These are phyloP conservation scores for Podospora didyma DNA, from an alignment of 495 filamentous ascomycete genomes.

Conservation along the genomic window DNA sequence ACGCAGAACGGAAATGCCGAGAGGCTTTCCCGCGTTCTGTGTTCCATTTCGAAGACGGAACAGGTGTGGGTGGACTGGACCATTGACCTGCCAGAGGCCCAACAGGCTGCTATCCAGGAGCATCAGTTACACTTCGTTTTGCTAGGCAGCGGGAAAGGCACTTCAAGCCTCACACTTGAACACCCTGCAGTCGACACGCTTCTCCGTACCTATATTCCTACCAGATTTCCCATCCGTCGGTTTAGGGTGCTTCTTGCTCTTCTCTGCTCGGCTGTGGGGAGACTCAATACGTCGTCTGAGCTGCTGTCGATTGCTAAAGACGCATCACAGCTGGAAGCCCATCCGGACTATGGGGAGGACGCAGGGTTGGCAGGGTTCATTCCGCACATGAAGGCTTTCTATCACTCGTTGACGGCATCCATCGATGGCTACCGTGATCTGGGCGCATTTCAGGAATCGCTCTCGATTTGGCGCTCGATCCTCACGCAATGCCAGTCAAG, in stretches of 20 bases:
- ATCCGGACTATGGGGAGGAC: conserved; percentile 47
- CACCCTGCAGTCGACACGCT: conserved; percentile 35
- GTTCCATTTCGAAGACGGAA: conserved; percentile 45
- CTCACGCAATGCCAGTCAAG: conserved; percentile 44
- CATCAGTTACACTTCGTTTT: conserved; percentile 42
- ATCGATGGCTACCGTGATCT: conserved; percentile 44
- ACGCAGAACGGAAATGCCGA: conserved; percentile 32
- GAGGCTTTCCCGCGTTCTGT: conserved; percentile 40
- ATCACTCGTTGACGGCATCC: conserved; percentile 52
- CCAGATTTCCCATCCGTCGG: conserved; percentile 41
- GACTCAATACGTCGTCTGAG: conserved; percentile 22
- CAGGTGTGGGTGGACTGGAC: conserved; percentile 42
- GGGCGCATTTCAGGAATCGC: conserved; percentile 42
- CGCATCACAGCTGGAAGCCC: conserved; percentile 25
- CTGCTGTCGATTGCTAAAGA: conserved; percentile 38
- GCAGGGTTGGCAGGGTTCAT: conserved; percentile 47
- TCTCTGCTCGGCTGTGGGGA: conserved; percentile 33
- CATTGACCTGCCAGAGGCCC: conserved; percentile 33
- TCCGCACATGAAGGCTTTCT: conserved; percentile 55
- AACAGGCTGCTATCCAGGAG: conserved; percentile 48
- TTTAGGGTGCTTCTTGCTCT: conserved; percentile 37
- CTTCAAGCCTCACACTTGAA: conserved; percentile 26
- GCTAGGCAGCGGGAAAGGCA: conserved; percentile 22
- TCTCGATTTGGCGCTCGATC: conserved; percentile 51
- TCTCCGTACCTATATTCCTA: conserved; percentile 38